Base-by-base conservation (phyloP, 2,329 filamentous ascomycete genomes). In the Trichoderma breve region DNA sequence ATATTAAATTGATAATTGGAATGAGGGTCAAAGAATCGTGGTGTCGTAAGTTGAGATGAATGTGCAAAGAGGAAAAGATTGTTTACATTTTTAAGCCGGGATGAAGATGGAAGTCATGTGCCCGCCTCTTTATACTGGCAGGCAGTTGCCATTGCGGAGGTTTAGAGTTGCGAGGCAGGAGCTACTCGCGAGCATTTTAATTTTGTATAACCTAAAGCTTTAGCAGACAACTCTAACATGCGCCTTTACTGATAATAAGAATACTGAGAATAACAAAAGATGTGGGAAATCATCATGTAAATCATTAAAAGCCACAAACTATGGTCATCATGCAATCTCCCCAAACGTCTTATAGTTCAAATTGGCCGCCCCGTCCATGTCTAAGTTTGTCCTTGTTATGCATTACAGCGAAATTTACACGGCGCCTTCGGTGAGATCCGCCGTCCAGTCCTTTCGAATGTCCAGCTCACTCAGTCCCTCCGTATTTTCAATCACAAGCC, bases 401-500 rank as follows among this genome's bases (percentile, higher is more conserved):
- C 32, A 8, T 32, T 11, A 21, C n/a, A 34, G 11, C n/a, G 14
- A 21, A 60, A 11, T 63, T 70, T 79, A 81, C 55, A 80, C 78
- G 21, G 76, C 83, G 11, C 82, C 84, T 58, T 80, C 86, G 0
- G 82, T 82, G 47, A 88, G 83, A 79, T 90, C 88, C 0, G 89
- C 89, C 7, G 84, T 87, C 84, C 85, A 89, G 76, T 91, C 89
- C 80, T 87, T 90, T 73, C 85, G 84, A 73, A 91, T 91, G 63
- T 86, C 84, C 73, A 91, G 81, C 77, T 91, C 89, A 67, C 83
- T 84, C 70, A 91, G 81, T 62, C 86, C 88, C 55, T 84, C 82
- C 12, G 87, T 87, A 76, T 89, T 89, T 75, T 92, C 88, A 74
- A 98, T 92, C 28, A 92, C 86, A 51, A 98, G 84, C 0, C 95